phyloP scores from a whole-genome alignment of 805 yeast genomes.

The Yamadazyma tumulicola region DNA sequence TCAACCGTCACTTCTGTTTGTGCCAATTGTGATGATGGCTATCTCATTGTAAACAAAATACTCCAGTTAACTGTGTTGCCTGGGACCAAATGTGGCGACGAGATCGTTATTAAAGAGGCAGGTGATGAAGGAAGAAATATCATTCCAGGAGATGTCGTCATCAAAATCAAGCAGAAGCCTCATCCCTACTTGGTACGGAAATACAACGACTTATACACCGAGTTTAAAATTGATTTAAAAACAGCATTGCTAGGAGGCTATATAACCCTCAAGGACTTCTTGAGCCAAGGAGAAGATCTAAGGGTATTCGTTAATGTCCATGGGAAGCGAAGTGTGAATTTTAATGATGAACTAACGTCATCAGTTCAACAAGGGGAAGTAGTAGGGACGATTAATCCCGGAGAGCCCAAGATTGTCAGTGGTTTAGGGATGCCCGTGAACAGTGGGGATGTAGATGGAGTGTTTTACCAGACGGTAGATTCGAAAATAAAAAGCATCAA shows the following conservation, averaged over 20 bases:
- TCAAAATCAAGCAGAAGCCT: constrained; percentile 44
- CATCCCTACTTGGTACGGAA: constrained; percentile 40
- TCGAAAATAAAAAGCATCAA: constrained; percentile 8
- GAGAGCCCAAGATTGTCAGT: constrained; percentile 44
- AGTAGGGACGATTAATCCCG: constrained; percentile 53
- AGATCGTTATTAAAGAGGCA: constrained; percentile 51
- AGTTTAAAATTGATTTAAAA: constrained; percentile 44
- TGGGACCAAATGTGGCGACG: constrained; percentile 53
- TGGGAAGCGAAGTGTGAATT: constrained; percentile 18
- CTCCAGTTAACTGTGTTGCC: constrained; percentile 52
- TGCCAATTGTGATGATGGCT: constrained; percentile 37
- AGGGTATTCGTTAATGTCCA: constrained; percentile 33
- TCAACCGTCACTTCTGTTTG: constrained; percentile 21
- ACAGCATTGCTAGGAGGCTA: constrained; percentile 60
- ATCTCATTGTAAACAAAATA: constrained; percentile 45
- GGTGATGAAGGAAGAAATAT: constrained; percentile 62
- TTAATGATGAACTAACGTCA: constrained; percentile 16
- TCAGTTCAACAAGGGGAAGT: constrained; percentile 35
- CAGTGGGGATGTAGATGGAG: constrained; percentile 20
- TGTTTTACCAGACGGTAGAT: constrained; percentile 20
- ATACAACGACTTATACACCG: constrained; percentile 43
- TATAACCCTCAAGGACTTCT: constrained; percentile 30
- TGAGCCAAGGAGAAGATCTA: constrained; percentile 29
- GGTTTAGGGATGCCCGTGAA: constrained; percentile 63
- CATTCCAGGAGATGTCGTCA: constrained; percentile 65